Evolutionary conservation across 176 grass and related monocot genomes (phyloP).

Genomic region (Rhynchospora pubera): DNA sequence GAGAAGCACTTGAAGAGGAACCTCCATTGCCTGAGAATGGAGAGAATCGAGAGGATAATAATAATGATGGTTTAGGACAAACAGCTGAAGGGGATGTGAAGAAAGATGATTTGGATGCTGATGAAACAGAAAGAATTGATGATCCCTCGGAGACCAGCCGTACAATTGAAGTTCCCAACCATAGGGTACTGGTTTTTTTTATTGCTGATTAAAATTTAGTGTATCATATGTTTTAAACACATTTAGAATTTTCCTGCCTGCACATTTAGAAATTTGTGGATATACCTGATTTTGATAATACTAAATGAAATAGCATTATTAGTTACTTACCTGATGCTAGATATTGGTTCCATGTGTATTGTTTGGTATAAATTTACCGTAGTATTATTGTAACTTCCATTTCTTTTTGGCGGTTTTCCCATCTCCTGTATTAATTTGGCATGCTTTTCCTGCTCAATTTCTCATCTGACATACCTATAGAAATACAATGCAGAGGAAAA

Average conservation of each 20-base stretch:
- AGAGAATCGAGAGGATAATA: neutral
- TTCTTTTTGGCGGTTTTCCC: neutral
- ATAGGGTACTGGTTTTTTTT: conserved; percentile 43
- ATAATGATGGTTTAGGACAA: neutral
- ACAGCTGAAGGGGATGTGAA: neutral
- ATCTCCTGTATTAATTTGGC: neutral
- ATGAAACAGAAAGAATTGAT: neutral
- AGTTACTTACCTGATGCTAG: neutral
- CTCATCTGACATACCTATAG: neutral
- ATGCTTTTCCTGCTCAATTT: neutral
- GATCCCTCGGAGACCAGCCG: conserved; percentile 23
- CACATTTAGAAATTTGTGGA: neutral
- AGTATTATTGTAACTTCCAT: neutral
- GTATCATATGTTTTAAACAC: neutral
- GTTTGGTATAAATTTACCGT: neutral
- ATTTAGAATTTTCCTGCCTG: neutral
- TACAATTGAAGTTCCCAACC: conserved; percentile 79
- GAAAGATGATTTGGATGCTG: conserved; percentile 25
- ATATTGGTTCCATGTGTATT: neutral
- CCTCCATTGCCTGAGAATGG: neutral
- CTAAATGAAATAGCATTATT: neutral
- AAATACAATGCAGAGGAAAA: neutral
- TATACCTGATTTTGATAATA: neutral
- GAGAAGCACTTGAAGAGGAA: conserved; percentile 12
- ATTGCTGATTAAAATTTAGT: neutral